Evolutionary conservation across 345 rosid species (phyloP), one percentile per base, ranked within the genome.

Genomic region (Lumnitzera racemosa): DNA sequence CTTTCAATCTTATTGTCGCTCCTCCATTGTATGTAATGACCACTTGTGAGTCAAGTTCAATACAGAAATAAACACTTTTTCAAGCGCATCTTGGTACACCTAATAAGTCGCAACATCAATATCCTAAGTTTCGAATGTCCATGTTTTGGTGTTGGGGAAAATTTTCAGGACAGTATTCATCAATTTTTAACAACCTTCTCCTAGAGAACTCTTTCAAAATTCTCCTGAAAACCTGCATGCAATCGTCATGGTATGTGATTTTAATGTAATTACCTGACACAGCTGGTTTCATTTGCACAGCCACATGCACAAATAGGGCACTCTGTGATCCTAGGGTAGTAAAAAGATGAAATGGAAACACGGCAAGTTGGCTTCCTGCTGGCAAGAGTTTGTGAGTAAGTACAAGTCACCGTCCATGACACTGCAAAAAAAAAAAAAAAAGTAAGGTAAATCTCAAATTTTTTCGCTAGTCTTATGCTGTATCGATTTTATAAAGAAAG

Each of bases 351-450:
- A 17, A 81, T 41, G 13, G 81, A 78, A 24, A 81, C 80, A 1
- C 83, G 74, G 20, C 87, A 81, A 24, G 52, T 79, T 47, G 83
- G 80, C 54, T 74, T 56, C 55, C 66, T 68, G 16, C 76, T 61
- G 3, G 76, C 80, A 49, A 68, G 48, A 56, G 72, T 49, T 58
- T 76, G 76, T 24, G 87, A 82, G 71, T 79, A 79, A 24, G 78
- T 70, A 69, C 83, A 81, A 13, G 83, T 78, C 54, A 78, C 75
- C 36, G 68, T 76, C 83, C 86, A 81, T 41, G 86, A 71, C 74
- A 78, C 83, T 81, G 81, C 66, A 58, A 41, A 25, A 15, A 59
- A 12, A n/a, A 50, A 41, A 25, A 15, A 59, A 12, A n/a, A 50
- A 16, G n/a, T 27, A 43, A 14, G 56, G 50, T 10, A 13, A 27